These are phyloP conservation scores for Orobanche coerulescens DNA, from an alignment of 257 asterid genomes.

Conservation along the genomic window DNA sequence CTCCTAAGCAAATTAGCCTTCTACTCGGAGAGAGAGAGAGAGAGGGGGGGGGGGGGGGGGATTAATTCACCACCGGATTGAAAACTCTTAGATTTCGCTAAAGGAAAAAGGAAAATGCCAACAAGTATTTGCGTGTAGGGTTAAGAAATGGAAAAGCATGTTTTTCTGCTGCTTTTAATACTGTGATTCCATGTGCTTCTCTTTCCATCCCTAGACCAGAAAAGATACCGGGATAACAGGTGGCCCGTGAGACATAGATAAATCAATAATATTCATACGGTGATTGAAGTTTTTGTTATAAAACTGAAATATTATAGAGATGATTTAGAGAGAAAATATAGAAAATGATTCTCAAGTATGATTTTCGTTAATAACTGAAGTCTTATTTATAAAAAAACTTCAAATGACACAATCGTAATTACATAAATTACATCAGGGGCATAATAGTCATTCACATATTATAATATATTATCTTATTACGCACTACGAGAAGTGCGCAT, in stretches of 20 bases:
- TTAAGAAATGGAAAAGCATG: slow-evolving; percentile 26
- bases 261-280: too few species aligned
- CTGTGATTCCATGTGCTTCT: slow-evolving; percentile 19
- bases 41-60: slow-evolving; percentile 10
- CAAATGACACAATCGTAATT: too few species aligned
- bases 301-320: too few species aligned
- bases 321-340: too few species aligned
- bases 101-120: slow-evolving; percentile 25
- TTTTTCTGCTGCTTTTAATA: slow-evolving; percentile 21
- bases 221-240: slow-evolving; percentile 18
- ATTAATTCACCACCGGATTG: slow-evolving; percentile 9
- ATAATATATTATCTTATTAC: too few species aligned
- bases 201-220: slow-evolving; percentile 16
- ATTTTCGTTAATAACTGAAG: too few species aligned
- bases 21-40: slow-evolving; percentile 22
- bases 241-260: slow-evolving; percentile 10
- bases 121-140: slow-evolving; percentile 18
- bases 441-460: too few species aligned
- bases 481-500: too few species aligned
- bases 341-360: too few species aligned
- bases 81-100: not conserved
- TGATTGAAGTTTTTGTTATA: too few species aligned
- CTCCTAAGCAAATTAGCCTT: slow-evolving; percentile 24
- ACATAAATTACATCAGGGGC: too few species aligned
- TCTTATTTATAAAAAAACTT: too few species aligned